Base-by-base conservation (phyloP, 305 asterid genomes). In the Salvia sclarea region DNA sequence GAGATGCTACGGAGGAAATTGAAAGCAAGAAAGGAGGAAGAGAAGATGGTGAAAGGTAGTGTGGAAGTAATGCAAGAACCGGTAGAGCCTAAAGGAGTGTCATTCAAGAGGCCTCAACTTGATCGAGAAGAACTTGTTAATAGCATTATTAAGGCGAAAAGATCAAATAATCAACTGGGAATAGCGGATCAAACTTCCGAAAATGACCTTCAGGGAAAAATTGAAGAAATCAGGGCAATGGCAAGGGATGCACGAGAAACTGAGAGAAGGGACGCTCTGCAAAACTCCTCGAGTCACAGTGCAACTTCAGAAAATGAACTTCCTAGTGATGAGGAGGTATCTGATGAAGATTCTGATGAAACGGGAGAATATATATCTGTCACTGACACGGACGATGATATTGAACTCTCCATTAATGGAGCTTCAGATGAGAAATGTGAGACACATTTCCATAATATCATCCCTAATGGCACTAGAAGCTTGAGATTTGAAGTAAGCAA, bases 1-100 rank as follows among this genome's bases (percentile, higher is more conserved):
- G 93, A 86, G 74, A 90, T 90, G 93, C 63, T 84, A 70, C 79
- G 84, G 77, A 85, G 98, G 75, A 92, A 92, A 79, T 31, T 79
- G 11, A 87, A 82, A 81, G 87, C 95, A 20, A 81, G 95, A 79
- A 71, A 31, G 44, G 79, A 81, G 76, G 83, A 73, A 71, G 86
- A 81, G 77, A 81, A 71, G 75, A 72, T 55, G 41, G 69, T 56
- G 79, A 81, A 59, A 77, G 91, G 87, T 65, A 71, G 59, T 54
- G 88, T 88, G 67, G 96, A 94, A 67, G 85, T 94, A 49, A 30
- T 91, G 68, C 87, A 66, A 35, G 82, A 68, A 25, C 65, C 81
- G 0, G 59, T 64, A 43, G 88, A 73, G 84, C 80, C 75, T 45
- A 63, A 49, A 64, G 69, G 60, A 43, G 37, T 70, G 69, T 64